Percentiles rank a stretch among this genome's conserved stretches.
Conservation (phyloP, 208 protist genomes). For the Trypanosoma melophagium region DNA sequence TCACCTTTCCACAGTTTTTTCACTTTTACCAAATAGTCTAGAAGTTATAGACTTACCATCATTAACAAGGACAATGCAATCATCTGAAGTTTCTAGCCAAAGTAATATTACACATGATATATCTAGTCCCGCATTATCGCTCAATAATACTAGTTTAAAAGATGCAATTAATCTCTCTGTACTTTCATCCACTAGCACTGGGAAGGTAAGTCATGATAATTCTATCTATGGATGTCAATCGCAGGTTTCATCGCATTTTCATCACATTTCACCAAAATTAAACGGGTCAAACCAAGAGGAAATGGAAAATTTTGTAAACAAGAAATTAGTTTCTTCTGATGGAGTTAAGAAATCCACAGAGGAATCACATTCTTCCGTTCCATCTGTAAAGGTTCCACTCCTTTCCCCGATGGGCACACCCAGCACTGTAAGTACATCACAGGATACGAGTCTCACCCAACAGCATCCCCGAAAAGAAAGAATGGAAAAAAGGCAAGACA, state of each 20-base stretch:
- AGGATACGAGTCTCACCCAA: neutral
- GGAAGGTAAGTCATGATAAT: neutral
- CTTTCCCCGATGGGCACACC: neutral
- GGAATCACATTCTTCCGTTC: neutral
- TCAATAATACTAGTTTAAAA: neutral
- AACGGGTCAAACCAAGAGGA: neutral
- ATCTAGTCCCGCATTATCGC: neutral
- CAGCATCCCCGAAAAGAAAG: no score
- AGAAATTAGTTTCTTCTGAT: no score
- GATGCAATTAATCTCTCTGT: constrained; percentile 12
- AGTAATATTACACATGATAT: neutral
- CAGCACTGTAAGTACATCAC: neutral
- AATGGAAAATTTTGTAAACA: neutral
- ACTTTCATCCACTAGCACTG: neutral
- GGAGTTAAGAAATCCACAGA: neutral
- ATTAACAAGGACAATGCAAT: neutral
- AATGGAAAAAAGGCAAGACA: no score
- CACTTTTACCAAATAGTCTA: constrained; percentile 41
- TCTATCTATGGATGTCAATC: neutral
- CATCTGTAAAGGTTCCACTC: neutral
- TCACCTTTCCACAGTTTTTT: constrained; percentile 31
- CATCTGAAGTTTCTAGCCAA: constrained; percentile 1
- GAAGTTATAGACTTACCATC: constrained; percentile 45
- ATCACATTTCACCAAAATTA: neutral
- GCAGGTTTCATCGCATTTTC: neutral